Conservation (phyloP, 371 early-diverging fungal species). For the Entomophthora muscae region DNA sequence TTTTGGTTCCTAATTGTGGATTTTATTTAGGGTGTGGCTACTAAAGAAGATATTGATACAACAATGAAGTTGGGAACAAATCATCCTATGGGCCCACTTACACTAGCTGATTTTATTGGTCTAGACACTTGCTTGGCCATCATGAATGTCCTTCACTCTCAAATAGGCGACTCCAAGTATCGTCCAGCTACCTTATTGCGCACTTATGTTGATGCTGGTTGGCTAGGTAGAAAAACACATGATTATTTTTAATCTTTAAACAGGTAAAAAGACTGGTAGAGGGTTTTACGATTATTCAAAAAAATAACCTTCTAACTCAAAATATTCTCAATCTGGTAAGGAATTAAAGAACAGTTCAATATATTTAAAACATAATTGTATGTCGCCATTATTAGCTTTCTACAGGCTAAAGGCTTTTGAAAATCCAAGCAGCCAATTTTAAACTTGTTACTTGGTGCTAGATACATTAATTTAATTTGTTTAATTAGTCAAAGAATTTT, state of each 20-base stretch:
- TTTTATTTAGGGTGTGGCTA: slow-evolving; percentile 72
- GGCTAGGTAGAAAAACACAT: slow-evolving; percentile 73
- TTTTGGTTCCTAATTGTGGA: neutral
- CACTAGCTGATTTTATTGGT: slow-evolving; percentile 94
- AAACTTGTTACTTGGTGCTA: too few relatives aligned
- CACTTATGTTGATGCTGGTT: slow-evolving; percentile 94
- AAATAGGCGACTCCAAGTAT: slow-evolving; percentile 95
- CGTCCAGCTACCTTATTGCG: slow-evolving; percentile 79
- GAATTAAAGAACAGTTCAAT: too few relatives aligned
- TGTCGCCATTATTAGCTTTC: too few relatives aligned
- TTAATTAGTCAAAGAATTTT: too few relatives aligned
- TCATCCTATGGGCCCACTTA: slow-evolving; percentile 95
- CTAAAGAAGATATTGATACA: slow-evolving; percentile 89
- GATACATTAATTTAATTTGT: too few relatives aligned
- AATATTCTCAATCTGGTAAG: too few relatives aligned
- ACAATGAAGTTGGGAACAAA: slow-evolving; percentile 96
- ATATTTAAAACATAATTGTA: too few relatives aligned
- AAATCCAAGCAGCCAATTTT: too few relatives aligned
- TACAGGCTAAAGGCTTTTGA: too few relatives aligned
- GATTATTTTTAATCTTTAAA: slow-evolving; percentile 90
- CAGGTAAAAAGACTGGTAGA: slow-evolving; percentile 79
- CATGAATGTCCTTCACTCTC: slow-evolving; percentile 81
- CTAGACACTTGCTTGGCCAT: slow-evolving; percentile 94
- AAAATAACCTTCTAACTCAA: too few relatives aligned
- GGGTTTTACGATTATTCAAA: slow-evolving; percentile 70